These are phyloP conservation scores for Hordeum vulgare DNA, from an alignment of 176 grass and related monocot genomes.

Conservation along the genomic window MorexV3_pseudomolecules_assembly NC_058521.1:21983716-21984215, in stretches of 20 bases:
- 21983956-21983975: neutral
- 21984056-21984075: neutral
- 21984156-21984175: neutral
- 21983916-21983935: neutral
- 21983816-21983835: no score
- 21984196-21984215: neutral
- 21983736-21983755: no score
- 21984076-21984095: neutral
- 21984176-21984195: neutral
- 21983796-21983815: no score
- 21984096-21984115: neutral
- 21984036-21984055: neutral
- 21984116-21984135: neutral
- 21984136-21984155: neutral
- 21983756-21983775: no score
- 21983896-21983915: neutral
- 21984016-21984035: neutral
- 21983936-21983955: neutral
- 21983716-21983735: no score
- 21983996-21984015: neutral
- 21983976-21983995: neutral
- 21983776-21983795: no score
- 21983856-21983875: neutral
- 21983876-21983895: neutral
- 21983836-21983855: no score